These are phyloP conservation scores for Colletotrichum karsti DNA, from an alignment of 2,329 filamentous ascomycete species.

Conservation along the genomic window DNA sequence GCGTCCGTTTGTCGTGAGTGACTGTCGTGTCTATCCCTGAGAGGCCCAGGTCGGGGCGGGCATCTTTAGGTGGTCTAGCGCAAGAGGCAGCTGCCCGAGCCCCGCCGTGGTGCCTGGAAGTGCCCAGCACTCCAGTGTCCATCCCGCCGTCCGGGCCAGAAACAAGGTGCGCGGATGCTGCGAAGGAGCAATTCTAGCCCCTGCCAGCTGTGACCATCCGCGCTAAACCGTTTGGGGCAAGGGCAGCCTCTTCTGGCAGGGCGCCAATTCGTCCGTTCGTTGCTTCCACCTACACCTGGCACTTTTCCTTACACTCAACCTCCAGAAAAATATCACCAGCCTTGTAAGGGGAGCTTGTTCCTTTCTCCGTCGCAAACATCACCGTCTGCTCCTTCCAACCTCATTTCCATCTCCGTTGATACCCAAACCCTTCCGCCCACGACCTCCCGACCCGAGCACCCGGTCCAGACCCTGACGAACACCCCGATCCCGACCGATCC, in stretches of 20 bases:
- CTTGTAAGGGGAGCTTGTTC: constrained; percentile 30
- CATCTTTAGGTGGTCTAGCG: background rate
- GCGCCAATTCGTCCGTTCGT: constrained; percentile 31
- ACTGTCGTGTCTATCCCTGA: constrained; percentile 26
- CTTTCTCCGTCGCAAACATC: constrained; percentile 30
- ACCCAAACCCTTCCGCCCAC: constrained; percentile 18
- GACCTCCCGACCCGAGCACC: constrained; percentile 22
- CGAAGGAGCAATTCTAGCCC: constrained; percentile 20
- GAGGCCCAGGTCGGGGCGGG: constrained; percentile 22
- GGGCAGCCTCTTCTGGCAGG: constrained; percentile 25
- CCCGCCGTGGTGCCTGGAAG: constrained; percentile 21
- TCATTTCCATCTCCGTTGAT: constrained; percentile 31
- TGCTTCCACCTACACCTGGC: constrained; percentile 28
- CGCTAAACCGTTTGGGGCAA: constrained; percentile 23
- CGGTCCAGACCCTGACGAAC: constrained; percentile 15
- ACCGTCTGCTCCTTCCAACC: constrained; percentile 23
- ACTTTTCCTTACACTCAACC: constrained; percentile 30
- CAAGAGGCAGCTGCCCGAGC: constrained; percentile 12
- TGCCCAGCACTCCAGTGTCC: constrained; percentile 6
- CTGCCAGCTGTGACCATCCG: constrained; percentile 8
- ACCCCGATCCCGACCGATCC: constrained; percentile 20
- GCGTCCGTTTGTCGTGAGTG: background rate
- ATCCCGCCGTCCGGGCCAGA: constrained; percentile 3
- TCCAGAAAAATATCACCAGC: constrained; percentile 33
- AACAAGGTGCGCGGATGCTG: constrained; percentile 1